These are phyloP conservation scores for Alliaria petiolata DNA, from an alignment of 345 rosid genomes.

Conservation along the genomic window DNA sequence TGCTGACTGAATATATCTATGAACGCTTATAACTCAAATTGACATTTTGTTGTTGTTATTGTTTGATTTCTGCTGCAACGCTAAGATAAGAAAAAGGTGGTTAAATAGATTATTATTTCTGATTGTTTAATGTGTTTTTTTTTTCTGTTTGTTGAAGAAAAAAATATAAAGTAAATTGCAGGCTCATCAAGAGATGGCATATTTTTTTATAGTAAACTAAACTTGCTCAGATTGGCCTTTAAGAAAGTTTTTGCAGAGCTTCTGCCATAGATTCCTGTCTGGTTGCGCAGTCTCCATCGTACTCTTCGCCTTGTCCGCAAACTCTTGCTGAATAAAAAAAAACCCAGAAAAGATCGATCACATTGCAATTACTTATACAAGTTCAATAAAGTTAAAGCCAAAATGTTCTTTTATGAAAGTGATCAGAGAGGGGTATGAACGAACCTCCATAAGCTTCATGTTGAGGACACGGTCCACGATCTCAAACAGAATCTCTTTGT, in stretches of 20 bases:
- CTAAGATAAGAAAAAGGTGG: background rate
- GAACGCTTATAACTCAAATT: background rate
- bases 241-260: slow-evolving; percentile 25
- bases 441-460: slow-evolving; percentile 46
- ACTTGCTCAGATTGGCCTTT: slow-evolving; percentile 11
- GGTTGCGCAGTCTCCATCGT: slow-evolving; percentile 26
- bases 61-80: slow-evolving; percentile 9
- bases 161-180: background rate
- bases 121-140: background rate
- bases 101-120: background rate
- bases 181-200: background rate
- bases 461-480: slow-evolving; percentile 66
- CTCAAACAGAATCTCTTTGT: slow-evolving; percentile 63
- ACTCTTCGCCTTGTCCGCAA: slow-evolving; percentile 29
- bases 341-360: background rate
- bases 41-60: background rate
- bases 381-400: background rate
- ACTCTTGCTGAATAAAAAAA: slow-evolving; percentile 16
- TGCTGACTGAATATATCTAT: background rate
- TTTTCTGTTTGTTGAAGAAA: background rate
- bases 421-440: no score
- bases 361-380: background rate
- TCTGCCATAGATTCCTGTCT: slow-evolving; percentile 27
- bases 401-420: no score
- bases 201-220: background rate